Conservation (phyloP, 148 eudicot species). For the Cornus suecica region DNA sequence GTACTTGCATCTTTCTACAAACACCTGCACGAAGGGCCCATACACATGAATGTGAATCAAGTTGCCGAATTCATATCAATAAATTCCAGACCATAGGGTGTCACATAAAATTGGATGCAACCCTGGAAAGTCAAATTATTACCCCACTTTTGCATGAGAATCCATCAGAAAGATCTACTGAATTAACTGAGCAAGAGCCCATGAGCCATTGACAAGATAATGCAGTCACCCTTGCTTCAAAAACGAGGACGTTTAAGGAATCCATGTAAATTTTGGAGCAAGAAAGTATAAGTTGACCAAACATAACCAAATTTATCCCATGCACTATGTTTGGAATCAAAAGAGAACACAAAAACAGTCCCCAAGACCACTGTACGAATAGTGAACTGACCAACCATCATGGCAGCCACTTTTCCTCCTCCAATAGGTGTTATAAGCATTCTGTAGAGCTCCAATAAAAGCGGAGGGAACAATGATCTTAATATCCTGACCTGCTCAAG, state of each 20-base stretch:
- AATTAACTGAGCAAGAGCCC: slow-evolving; percentile 84
- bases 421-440: slow-evolving; percentile 73
- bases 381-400: slow-evolving; percentile 79
- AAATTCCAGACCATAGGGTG: neutral
- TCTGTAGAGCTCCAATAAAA: slow-evolving; percentile 64
- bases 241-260: slow-evolving; percentile 11
- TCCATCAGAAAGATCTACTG: slow-evolving; percentile 74
- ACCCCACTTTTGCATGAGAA: slow-evolving; percentile 77
- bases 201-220: slow-evolving; percentile 93
- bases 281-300: slow-evolving; percentile 4
- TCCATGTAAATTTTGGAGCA: slow-evolving; percentile 1
- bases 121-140: slow-evolving; percentile 11
- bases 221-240: slow-evolving; percentile 85
- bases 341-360: neutral
- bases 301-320: neutral
- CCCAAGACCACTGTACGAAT: neutral
- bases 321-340: neutral
- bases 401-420: slow-evolving; percentile 74
- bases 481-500: slow-evolving; percentile 63
- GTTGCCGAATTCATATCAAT: neutral
- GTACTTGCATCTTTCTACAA: slow-evolving; percentile 93
- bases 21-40: slow-evolving; percentile 48
- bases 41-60: neutral
- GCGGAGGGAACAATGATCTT: slow-evolving; percentile 73
- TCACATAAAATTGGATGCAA: slow-evolving; percentile 5